Evolutionary conservation across 73 alveolate genomes (phyloP), one percentile per base, ranked within the genome.

Genomic region (Blepharisma stoltei): DNA sequence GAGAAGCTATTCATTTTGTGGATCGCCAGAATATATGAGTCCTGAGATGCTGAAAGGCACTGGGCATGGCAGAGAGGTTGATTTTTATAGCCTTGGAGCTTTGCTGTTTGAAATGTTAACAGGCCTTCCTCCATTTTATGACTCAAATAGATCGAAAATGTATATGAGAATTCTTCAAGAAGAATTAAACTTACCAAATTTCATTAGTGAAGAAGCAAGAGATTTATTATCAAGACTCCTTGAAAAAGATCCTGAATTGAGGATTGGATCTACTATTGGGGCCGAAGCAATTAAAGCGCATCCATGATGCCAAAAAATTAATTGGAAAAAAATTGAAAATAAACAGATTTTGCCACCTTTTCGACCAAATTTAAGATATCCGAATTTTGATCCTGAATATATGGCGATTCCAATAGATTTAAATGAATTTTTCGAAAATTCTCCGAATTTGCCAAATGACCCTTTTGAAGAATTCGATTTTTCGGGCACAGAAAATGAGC

Each of bases 41-140:
- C 98, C 98, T n/a, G 98, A 93, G 78, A 93, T 93, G 97, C 81
- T 87, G 0, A 70, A 86, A 77, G 85, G 89, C 65, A 78, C 80
- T 45, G 93, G 86, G 14, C 95, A 91, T 47, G 54, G 88, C 9
- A 83, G 88, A 54, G 78, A 71, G 45, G 89, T 91, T 1, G 98
- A 93, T 82, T 90, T 88, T 55, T 93, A 93, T 79, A 86, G 94
- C n/a, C 86, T 93, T 41, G 98, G 98, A 6, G 95, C 97, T 11
- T 71, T 93, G 32, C 82, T 93, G 25, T 93, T 80, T 78, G 98
- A 93, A 78, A 78, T 93, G 90, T 68, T 87, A 11, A 85, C 95
- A 47, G 98, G 98, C 8, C 55, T 70, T 41, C 82, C 82, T 52
- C 93, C 95, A 25, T 89, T 83, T 85, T 93, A 88, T 52, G 88